Evolutionary conservation across 768 basidiomycete species (phyloP).

Genomic region (Daedaleopsis sinensis): DNA sequence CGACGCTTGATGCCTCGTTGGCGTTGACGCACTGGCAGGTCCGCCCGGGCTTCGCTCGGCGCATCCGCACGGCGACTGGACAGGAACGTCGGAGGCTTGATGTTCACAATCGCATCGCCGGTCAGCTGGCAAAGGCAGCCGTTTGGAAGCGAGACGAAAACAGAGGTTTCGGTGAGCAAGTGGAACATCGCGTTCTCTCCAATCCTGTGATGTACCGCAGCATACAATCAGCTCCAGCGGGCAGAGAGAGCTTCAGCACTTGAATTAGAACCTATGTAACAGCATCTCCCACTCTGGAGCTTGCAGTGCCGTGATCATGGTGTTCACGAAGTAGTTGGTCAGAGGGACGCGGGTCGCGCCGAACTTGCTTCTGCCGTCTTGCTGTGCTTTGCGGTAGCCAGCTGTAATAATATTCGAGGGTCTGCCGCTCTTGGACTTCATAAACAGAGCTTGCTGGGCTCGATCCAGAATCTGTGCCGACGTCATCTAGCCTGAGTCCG

Average conservation of each 20-base stretch:
- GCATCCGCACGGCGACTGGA: background rate
- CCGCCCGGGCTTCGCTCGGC: background rate
- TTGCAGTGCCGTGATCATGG: constrained; percentile 68
- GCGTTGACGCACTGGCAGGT: background rate
- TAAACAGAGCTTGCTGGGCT: constrained; percentile 59
- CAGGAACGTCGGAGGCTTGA: constrained; percentile 24
- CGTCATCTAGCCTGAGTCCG: too few relatives aligned
- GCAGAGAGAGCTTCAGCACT: background rate
- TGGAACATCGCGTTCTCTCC: constrained; percentile 79
- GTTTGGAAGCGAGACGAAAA: constrained; percentile 82
- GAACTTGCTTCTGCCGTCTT: constrained; percentile 42
- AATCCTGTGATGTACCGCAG: constrained; percentile 49
- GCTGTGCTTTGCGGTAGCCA: constrained; percentile 59
- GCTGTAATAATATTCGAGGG: constrained; percentile 62
- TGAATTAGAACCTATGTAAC: constrained; percentile 53
- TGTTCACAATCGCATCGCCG: constrained; percentile 65
- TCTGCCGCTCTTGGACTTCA: constrained; percentile 34
- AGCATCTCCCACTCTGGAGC: constrained; percentile 68
- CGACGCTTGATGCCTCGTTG: constrained; percentile 14
- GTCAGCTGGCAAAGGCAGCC: constrained; percentile 84
- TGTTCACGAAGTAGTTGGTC: constrained; percentile 70
- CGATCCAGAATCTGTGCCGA: constrained; percentile 57
- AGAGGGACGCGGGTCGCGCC: constrained; percentile 44
- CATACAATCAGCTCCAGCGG: background rate
- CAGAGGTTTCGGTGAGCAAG: constrained; percentile 70